Evolutionary conservation across 164 flowering plant species (phyloP).

Genomic region (Vitis rupestris): DNA sequence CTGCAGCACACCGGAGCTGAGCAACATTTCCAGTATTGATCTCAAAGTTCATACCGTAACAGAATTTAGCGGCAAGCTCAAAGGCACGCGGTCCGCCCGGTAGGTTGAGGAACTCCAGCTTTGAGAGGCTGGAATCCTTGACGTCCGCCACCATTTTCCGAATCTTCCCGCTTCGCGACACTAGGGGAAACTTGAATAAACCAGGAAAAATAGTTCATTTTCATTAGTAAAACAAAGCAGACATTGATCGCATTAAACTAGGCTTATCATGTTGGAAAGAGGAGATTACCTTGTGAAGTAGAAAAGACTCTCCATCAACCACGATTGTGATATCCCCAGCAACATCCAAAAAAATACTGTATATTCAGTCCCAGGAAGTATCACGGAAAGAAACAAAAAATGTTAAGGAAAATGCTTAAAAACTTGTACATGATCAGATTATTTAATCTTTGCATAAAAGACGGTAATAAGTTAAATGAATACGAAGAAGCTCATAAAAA

Average conservation of each 20-base stretch:
- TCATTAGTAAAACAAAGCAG: constrained; percentile 5
- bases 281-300: constrained; percentile 59
- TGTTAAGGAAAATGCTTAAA: too few species aligned
- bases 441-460: too few species aligned
- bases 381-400: too few species aligned
- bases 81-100: constrained; percentile 66
- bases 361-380: too few species aligned
- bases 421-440: too few species aligned
- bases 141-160: constrained; percentile 57
- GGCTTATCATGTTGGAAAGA: not conserved
- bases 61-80: constrained; percentile 66
- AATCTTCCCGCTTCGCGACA: constrained; percentile 59
- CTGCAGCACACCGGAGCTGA: constrained; percentile 60
- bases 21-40: constrained; percentile 58
- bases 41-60: constrained; percentile 74
- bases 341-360: constrained; percentile 76
- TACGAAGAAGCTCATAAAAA: too few species aligned
- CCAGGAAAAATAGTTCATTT: not conserved
- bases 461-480: too few species aligned
- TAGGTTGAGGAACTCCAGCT: constrained; percentile 47
- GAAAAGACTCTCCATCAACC: constrained; percentile 67
- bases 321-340: constrained; percentile 72
- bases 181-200: constrained; percentile 56
- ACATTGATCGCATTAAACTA: not conserved
- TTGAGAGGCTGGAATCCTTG: constrained; percentile 36